Percentiles rank a stretch among this genome's conserved stretches.
Conservation (phyloP, 108 stramenopile species). For the Epithemia pelagica region DNA sequence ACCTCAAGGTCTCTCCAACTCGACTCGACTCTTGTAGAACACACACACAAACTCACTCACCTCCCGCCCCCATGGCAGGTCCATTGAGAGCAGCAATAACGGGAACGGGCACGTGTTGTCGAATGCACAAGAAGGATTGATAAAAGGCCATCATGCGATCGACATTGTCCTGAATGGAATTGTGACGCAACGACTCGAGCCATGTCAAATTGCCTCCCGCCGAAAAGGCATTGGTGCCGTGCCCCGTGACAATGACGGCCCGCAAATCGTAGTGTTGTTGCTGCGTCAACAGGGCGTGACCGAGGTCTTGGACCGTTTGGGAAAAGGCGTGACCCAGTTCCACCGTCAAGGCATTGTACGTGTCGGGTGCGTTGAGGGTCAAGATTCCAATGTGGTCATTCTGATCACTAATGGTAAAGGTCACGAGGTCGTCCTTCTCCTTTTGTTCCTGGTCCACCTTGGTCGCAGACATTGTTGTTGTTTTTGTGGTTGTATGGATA, state of each 20-base stretch:
- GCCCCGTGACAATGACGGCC: slow-evolving; percentile 53
- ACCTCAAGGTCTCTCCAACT: no score
- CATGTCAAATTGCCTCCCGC: slow-evolving; percentile 74
- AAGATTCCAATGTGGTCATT: slow-evolving; percentile 31
- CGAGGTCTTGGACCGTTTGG: slow-evolving; percentile 14
- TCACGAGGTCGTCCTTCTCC: no score
- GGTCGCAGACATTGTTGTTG: no score
- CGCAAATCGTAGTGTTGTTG: slow-evolving; percentile 24
- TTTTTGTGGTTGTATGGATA: no score
- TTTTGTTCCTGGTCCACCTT: no score
- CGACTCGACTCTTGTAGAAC: no score
- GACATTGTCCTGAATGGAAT: slow-evolving; percentile 49
- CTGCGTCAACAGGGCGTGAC: slow-evolving; percentile 15
- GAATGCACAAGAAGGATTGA: slow-evolving; percentile 55
- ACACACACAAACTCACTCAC: no score
- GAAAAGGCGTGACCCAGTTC: slow-evolving; percentile 69
- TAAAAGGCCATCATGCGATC: slow-evolving; percentile 65
- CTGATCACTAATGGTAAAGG: neutral
- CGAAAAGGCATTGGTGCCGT: slow-evolving; percentile 58
- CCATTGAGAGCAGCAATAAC: slow-evolving; percentile 68
- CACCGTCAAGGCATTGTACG: slow-evolving; percentile 70
- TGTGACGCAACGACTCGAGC: slow-evolving; percentile 32
- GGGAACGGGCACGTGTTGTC: slow-evolving; percentile 61
- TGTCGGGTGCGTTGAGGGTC: slow-evolving; percentile 39
- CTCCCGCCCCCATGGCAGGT: slow-evolving; percentile 67